phyloP scores from a whole-genome alignment of 805 yeast genomes.

The Saturnispora mendoncae region DNA sequence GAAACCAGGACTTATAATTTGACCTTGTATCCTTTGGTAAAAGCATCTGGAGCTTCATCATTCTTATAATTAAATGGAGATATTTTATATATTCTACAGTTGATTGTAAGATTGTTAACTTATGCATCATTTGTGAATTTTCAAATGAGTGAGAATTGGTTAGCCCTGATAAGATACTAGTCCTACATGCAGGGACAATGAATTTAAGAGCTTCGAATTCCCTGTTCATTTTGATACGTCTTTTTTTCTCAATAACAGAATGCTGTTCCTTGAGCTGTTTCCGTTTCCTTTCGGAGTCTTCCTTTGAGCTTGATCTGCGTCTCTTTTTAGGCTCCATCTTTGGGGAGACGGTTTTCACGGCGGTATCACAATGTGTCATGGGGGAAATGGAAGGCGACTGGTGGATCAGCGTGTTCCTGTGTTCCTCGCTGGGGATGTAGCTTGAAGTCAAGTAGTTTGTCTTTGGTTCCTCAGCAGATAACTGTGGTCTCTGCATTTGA shows the following conservation, averaged over 20 bases:
- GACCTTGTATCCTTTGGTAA: conserved; percentile 20
- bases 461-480: conserved; percentile 8
- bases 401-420: conserved; percentile 18
- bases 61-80: conserved; percentile 49
- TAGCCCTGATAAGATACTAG: conserved; percentile 29
- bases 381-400: conserved; percentile 29
- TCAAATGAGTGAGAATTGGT: conserved; percentile 24
- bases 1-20: conserved; percentile 23
- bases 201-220: conserved; percentile 76
- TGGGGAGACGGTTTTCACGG: conserved; percentile 2
- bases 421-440: conserved; percentile 24
- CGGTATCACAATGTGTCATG: conserved; percentile 17
- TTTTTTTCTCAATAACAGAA: conserved; percentile 69
- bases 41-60: conserved; percentile 39
- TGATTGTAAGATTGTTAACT: conserved; percentile 71
- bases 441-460: conserved; percentile 27
- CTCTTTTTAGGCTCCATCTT: conserved; percentile 5
- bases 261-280: conserved; percentile 51
- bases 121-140: conserved; percentile 46
- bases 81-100: conserved; percentile 73
- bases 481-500: conserved; percentile 30
- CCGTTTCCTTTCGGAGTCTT: conserved; percentile 33
- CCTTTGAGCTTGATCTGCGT: conserved; percentile 26
- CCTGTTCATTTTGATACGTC: conserved; percentile 70
- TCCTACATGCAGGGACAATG: conserved; percentile 71